Percentiles rank a stretch among this genome's conserved stretches.
Evolutionary conservation across 2,329 filamentous ascomycete genomes (phyloP).

Genomic region (Venturiaceae sp.): DNA sequence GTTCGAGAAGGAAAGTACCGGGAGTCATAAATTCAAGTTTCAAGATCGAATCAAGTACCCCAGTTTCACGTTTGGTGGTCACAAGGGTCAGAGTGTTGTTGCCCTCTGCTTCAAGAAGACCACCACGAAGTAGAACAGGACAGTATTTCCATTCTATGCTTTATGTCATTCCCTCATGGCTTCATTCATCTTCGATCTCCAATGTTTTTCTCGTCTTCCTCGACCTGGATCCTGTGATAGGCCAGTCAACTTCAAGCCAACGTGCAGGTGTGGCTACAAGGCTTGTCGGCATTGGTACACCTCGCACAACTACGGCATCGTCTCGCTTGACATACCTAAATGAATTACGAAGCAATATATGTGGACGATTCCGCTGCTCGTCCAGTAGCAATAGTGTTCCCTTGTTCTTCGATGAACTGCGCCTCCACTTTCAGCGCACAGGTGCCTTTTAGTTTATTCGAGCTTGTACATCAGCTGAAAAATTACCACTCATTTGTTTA

Average conservation of each 20-base stretch:
- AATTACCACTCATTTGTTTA: background rate
- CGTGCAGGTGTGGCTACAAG: background rate
- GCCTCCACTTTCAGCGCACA: background rate
- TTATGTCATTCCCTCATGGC: background rate
- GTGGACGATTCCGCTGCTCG: background rate
- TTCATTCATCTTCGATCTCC: background rate
- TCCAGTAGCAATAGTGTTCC: background rate
- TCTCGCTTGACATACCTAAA: background rate
- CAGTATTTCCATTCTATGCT: background rate
- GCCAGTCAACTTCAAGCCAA: background rate
- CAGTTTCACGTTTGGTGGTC: constrained; percentile 81
- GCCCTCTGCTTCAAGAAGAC: constrained; percentile 32
- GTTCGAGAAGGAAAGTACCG: constrained; percentile 48
- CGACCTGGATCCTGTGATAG: background rate
- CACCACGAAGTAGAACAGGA: background rate
- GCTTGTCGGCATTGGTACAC: background rate
- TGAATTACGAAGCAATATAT: background rate
- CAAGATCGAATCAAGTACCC: constrained; percentile 68
- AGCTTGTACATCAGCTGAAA: background rate
- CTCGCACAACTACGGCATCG: background rate
- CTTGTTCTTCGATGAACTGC: background rate
- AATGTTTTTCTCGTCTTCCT: background rate
- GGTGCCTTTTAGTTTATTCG: background rate
- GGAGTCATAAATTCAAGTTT: constrained; percentile 42
- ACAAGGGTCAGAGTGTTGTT: constrained; percentile 79